These are phyloP conservation scores for Trichoderma parareesei DNA, from an alignment of 495 filamentous ascomycete species.

Conservation along the genomic window DNA sequence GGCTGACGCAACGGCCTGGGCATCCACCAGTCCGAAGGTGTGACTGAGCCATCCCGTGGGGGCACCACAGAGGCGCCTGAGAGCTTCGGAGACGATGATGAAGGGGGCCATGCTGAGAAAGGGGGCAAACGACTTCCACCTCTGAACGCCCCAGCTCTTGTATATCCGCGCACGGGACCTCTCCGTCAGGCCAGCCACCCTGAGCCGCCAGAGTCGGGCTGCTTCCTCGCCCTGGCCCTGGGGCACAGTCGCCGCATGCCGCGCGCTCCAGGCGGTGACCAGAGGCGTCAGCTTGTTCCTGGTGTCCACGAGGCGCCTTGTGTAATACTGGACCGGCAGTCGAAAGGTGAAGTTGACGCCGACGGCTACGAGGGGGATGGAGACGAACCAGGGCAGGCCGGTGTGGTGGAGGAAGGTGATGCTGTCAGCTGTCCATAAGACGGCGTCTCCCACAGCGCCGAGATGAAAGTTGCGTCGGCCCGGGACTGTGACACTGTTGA, in stretches of 20 bases:
- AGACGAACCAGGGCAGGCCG: conserved; percentile 58
- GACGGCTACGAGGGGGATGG: conserved; percentile 63
- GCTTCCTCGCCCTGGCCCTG: background rate
- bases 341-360: conserved; percentile 50
- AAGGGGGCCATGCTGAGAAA: conserved; percentile 57
- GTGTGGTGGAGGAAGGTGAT: conserved; percentile 56
- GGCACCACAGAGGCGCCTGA: conserved; percentile 56
- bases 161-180: conserved; percentile 31
- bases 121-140: conserved; percentile 41
- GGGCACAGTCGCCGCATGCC: conserved; percentile 19
- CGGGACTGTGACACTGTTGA: background rate
- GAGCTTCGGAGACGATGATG: conserved; percentile 56
- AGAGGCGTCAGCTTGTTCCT: conserved; percentile 43
- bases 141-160: conserved; percentile 36
- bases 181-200: conserved; percentile 3
- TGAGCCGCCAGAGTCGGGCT: background rate
- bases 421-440: conserved; percentile 45
- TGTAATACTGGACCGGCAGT: conserved; percentile 51
- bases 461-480: conserved; percentile 5
- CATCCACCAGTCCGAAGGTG: conserved; percentile 1
- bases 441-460: conserved; percentile 33
- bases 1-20: conserved; percentile 9
- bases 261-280: conserved; percentile 37
- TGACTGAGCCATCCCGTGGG: conserved; percentile 2
- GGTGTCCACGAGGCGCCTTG: conserved; percentile 32